Evolutionary conservation across 306 rosid genomes (phyloP), one percentile per base, ranked within the genome.

Genomic region (Ziziphus jujuba): DNA sequence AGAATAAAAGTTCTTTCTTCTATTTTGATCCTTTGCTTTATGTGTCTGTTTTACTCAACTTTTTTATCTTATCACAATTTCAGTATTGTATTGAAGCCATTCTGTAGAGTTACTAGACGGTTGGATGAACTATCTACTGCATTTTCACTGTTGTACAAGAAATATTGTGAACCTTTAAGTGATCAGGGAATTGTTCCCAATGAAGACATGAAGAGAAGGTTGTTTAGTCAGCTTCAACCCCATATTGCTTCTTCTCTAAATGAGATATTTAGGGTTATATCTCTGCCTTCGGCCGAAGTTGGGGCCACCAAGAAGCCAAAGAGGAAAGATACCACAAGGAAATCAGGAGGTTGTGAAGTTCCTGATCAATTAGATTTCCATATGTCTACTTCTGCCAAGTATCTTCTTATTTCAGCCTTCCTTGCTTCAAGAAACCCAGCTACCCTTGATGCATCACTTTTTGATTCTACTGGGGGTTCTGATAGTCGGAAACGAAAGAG

Each of bases 341-440:
- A 84, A 77, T 81, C 53, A 17, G 85, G 73, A 70, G 72, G 55
- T 23, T 59, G 38, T 56, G 87, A 83, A 66, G 88, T 65, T 79
- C 66, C 61, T n/a, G 80, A 72, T n/a, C 77, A 84, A 59, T 72
- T 86, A 56, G 96, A 83, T 62, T 85, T 93, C 74, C 95, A 90
- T 67, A 83, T 93, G 96, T 84, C 90, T 49, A 85, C 91, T 75
- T 86, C 92, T 58, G 95, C 97, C 52, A 93, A 90, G 70, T 90
- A 90, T 82, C 99, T 88, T 69, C 88, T 93, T 76, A 79, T 93
- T 71, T 90, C 98, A n/a, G 97, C 96, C 54, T 92, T 84, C 72
- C 93, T 92, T 79, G 97, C 98, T 74, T 92, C 98, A 69, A 75
- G 97, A 90, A 93, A 93, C 58, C 97, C 97, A 48, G 97, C 96